These are phyloP conservation scores for Sclerotinia borealis DNA, from an alignment of 2,329 filamentous ascomycete species.

Conservation along the genomic window DNA sequence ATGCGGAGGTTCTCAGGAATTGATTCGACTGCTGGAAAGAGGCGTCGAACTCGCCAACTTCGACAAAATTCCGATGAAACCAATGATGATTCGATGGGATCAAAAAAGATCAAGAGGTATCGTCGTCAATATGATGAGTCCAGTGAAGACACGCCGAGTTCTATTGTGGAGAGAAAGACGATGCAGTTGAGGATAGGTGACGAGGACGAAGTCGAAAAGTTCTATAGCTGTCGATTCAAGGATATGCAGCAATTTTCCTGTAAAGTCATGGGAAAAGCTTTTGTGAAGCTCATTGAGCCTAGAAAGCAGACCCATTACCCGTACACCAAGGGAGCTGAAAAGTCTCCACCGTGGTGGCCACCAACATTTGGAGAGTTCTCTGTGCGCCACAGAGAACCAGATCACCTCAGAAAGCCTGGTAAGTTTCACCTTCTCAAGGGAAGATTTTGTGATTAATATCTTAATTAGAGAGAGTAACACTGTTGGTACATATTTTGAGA, in stretches of 20 bases:
- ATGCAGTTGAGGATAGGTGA: conserved; percentile 47
- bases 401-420: conserved; percentile 66
- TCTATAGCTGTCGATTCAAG: conserved; percentile 57
- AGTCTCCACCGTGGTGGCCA: conserved; percentile 63
- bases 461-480: conserved; percentile 48
- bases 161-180: conserved; percentile 21
- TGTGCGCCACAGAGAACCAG: conserved; percentile 65
- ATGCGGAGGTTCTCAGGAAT: conserved; percentile 18
- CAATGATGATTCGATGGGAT: conserved; percentile 19
- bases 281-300: conserved; percentile 69
- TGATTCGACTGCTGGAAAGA: conserved; percentile 15
- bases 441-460: neutral
- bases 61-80: conserved; percentile 22
- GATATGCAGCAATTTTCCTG: conserved; percentile 65
- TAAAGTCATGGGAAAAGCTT: conserved; percentile 68
- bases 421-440: conserved; percentile 20
- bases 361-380: conserved; percentile 46
- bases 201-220: conserved; percentile 47
- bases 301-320: conserved; percentile 72
- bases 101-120: conserved; percentile 22
- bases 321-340: conserved; percentile 59
- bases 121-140: conserved; percentile 13
- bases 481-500: conserved; percentile 55
- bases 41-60: conserved; percentile 15
- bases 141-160: conserved; percentile 18